phyloP scores from a whole-genome alignment of 768 basidiomycete species.

The Termitomyces heimii region DNA sequence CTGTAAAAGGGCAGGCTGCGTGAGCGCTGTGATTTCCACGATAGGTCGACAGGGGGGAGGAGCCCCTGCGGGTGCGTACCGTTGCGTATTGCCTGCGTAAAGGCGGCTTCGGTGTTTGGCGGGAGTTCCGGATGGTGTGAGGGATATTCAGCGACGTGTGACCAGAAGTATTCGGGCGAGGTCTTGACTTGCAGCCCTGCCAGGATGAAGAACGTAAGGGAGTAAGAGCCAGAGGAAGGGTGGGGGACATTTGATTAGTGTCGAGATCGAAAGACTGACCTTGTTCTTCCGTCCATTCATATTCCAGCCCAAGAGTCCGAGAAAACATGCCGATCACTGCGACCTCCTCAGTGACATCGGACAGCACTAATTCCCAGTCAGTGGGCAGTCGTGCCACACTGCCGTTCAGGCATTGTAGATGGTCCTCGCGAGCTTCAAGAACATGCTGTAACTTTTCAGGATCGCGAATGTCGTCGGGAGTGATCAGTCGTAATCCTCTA shows the following conservation, averaged over 20 bases:
- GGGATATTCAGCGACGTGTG: constrained; percentile 36
- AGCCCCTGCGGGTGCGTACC: background rate
- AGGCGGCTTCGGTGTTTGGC: background rate
- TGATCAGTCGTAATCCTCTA: constrained; percentile 26
- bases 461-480: constrained; percentile 33
- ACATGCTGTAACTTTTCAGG: constrained; percentile 25
- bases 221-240: too few species aligned
- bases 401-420: constrained; percentile 26
- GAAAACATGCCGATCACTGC: constrained; percentile 35
- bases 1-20: constrained; percentile 12
- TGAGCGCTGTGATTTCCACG: constrained; percentile 2
- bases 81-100: background rate
- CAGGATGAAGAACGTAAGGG: background rate
- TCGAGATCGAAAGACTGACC: constrained; percentile 16
- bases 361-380: constrained; percentile 35
- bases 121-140: constrained; percentile 27
- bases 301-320: constrained; percentile 23
- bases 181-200: constrained; percentile 22
- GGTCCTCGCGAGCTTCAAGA: constrained; percentile 29
- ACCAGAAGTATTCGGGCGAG: constrained; percentile 31
- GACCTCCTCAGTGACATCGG: constrained; percentile 27
- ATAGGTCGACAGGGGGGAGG: background rate
- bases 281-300: constrained; percentile 29
- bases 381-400: constrained; percentile 24
- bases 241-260: background rate